A percentile compares a stretch with the other conserved stretches of the same genome.
Evolutionary conservation across 257 asterid genomes (phyloP).

Genomic region (Echium plantagineum): DNA sequence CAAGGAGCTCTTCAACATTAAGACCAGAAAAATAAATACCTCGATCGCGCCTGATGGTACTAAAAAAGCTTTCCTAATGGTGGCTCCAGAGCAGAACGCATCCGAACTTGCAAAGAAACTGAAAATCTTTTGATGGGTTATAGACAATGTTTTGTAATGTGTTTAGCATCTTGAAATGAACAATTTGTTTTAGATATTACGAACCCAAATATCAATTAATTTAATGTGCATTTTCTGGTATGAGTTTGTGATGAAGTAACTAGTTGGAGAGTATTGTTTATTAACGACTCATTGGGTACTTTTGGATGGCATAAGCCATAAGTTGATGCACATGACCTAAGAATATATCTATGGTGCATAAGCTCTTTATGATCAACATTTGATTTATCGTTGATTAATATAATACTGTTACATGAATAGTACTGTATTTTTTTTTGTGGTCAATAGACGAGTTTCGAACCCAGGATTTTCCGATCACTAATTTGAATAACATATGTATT

Average conservation of each 20-base stretch:
- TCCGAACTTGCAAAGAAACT: slow-evolving; percentile 53
- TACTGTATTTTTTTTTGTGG: too few relatives aligned
- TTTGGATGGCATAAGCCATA: too few relatives aligned
- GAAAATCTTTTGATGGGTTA: slow-evolving; percentile 24
- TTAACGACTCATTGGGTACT: too few relatives aligned
- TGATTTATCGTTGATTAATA: too few relatives aligned
- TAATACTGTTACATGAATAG: too few relatives aligned
- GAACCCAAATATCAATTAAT: neutral
- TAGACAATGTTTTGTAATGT: neutral
- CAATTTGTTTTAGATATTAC: neutral
- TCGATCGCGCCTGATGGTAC: slow-evolving; percentile 41
- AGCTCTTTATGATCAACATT: too few relatives aligned
- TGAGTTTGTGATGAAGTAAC: neutral
- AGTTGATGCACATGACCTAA: too few relatives aligned
- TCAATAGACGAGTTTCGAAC: too few relatives aligned
- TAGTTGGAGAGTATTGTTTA: too few relatives aligned
- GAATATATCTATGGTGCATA: too few relatives aligned
- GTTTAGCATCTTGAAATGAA: neutral
- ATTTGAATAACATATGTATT: too few relatives aligned
- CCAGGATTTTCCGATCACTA: too few relatives aligned
- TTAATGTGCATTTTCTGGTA: neutral
- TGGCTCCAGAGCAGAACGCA: slow-evolving; percentile 36
- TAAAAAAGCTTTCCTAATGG: slow-evolving; percentile 54
- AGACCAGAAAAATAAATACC: slow-evolving; percentile 54
- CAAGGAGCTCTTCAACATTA: slow-evolving; percentile 29